Evolutionary conservation across 1,284 basidiomycete species (phyloP), one percentile per base, ranked within the genome.

Genomic region (Caloboletus inedulis): DNA sequence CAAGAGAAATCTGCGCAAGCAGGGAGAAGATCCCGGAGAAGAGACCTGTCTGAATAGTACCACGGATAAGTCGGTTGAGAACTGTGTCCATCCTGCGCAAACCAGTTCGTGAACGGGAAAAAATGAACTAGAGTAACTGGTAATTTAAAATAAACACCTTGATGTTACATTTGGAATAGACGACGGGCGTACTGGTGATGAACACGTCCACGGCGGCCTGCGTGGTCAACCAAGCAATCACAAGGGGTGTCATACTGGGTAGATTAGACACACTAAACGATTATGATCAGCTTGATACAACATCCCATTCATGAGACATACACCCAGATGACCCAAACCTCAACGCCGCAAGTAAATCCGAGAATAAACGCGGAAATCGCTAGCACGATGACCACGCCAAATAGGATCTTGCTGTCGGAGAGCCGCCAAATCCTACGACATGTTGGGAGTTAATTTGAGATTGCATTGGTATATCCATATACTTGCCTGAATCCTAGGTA

Each of bases 1-100:
- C 45, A 61, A 78, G 78, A 12, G 72, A n/a, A n/a, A n/a, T n/a
- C n/a, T n/a, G n/a, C n/a, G n/a, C n/a, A n/a, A n/a, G 71, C 16
- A 77, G 41, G 7, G 76, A 72, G 53, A 78, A 79, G 8, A 77
- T 64, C 0, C 68, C 71, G 3, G 70, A 72, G 43, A 79, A 77
- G 6, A 79, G 56, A 27, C 69, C 72, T 3, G 77, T 78, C 52
- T 77, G 77, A 19, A 79, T 61, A 7, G 75, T 74, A 30, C 74
- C 74, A 18, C 75, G 70, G 53, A 77, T 77, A 7, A 78, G 65
- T 33, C 72, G 69, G 51, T 75, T 72, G 48, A 80, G 69, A 30
- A 77, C 68, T 0, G 67, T 72, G 47, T 79, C 76, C 7, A 74
- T 79, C 49, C 58, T 68, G 21, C 61, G 64, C 62, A 76, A 74